Conservation (phyloP, 768 basidiomycete species). For the Lentinus tigrinus region DNA sequence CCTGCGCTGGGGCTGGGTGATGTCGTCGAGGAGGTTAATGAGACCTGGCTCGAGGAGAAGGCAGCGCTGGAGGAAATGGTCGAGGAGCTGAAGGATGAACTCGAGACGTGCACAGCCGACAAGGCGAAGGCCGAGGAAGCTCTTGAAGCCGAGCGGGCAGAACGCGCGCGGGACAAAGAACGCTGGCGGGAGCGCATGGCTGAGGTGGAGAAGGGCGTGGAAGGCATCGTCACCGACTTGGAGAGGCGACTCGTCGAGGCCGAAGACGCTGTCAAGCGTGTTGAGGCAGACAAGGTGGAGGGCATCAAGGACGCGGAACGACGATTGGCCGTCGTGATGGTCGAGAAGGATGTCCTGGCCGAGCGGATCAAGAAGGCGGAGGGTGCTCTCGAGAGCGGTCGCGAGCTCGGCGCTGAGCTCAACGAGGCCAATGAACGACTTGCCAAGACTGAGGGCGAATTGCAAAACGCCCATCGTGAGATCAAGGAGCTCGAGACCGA, state of each 20-base stretch:
- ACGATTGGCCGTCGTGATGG: constrained; percentile 43
- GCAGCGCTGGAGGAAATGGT: constrained; percentile 44
- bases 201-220: constrained; percentile 71
- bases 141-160: constrained; percentile 54
- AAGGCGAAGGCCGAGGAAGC: constrained; percentile 41
- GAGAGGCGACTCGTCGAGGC: constrained; percentile 55
- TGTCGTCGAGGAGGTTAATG: constrained; percentile 62
- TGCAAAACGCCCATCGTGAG: constrained; percentile 58
- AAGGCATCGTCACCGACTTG: constrained; percentile 62
- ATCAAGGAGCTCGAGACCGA: constrained; percentile 66
- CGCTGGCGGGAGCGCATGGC: constrained; percentile 69
- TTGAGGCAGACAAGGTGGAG: constrained; percentile 40
- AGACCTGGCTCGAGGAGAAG: constrained; percentile 74
- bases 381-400: constrained; percentile 56
- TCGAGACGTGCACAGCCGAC: constrained; percentile 35
- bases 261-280: constrained; percentile 43
- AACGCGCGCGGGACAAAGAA: constrained; percentile 64
- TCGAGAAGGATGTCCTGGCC: constrained; percentile 52
- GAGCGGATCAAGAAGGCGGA: constrained; percentile 69
- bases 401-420: constrained; percentile 68
- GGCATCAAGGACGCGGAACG: constrained; percentile 47
- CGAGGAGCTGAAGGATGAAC: constrained; percentile 33
- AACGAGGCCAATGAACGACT: constrained; percentile 64
- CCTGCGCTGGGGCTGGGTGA: constrained; percentile 52
- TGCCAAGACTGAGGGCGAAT: constrained; percentile 51